A percentile compares a stretch with the other conserved stretches of the same genome.
Conservation (phyloP, 148 eudicot genomes). For the Camellia japonica region DNA sequence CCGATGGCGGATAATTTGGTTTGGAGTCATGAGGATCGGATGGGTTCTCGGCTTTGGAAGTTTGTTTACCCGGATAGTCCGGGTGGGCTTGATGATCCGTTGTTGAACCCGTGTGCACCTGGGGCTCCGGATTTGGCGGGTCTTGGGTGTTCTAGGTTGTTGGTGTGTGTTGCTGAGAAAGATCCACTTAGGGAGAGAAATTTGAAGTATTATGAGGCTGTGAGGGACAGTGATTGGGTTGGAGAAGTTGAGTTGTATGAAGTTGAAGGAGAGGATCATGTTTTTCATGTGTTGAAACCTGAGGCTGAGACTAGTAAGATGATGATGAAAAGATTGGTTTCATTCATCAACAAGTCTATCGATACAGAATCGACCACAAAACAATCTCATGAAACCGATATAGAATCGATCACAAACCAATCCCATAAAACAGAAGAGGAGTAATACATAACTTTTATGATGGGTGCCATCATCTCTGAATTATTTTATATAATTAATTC, state of each 20-base stretch:
- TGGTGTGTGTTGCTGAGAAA: conserved; percentile 39
- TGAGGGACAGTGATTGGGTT: conserved; percentile 30
- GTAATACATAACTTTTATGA: too few relatives aligned
- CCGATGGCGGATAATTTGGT: background rate
- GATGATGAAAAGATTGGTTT: conserved; percentile 27
- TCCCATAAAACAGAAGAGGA: too few relatives aligned
- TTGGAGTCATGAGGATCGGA: background rate
- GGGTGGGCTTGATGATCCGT: conserved; percentile 38
- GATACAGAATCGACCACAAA: too few relatives aligned
- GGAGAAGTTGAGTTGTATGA: conserved; percentile 36
- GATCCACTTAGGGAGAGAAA: conserved; percentile 33
- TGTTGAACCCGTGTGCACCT: conserved; percentile 31
- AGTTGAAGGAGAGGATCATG: conserved; percentile 32
- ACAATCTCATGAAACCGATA: too few relatives aligned
- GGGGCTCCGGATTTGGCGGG: conserved; percentile 27
- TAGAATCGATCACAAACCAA: too few relatives aligned
- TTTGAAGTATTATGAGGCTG: conserved; percentile 23
- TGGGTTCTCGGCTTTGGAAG: conserved; percentile 13
- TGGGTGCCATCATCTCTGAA: too few relatives aligned
- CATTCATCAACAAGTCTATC: conserved; percentile 6
- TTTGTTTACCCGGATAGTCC: conserved; percentile 25
- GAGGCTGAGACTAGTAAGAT: conserved; percentile 23
- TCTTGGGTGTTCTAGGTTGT: conserved; percentile 32
- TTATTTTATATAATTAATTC: too few relatives aligned
- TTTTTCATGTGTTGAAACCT: conserved; percentile 33